phyloP scores from a whole-genome alignment of 441 rosid genomes.

The Croton setiger region DNA sequence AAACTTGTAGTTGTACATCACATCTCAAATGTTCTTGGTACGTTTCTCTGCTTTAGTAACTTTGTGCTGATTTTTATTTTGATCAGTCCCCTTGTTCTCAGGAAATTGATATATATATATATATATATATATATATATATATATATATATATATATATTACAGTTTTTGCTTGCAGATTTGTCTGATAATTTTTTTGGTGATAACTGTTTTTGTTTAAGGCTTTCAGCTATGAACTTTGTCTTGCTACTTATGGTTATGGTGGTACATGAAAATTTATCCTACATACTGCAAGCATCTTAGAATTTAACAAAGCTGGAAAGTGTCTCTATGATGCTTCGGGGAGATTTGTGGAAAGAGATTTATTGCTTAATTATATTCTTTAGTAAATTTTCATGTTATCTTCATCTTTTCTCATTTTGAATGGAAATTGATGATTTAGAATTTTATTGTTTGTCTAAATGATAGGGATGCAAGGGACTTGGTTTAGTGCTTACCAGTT shows the following conservation, averaged over 20 bases:
- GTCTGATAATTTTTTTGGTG: background rate
- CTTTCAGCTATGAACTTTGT: background rate
- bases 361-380: background rate
- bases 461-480: background rate
- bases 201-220: background rate
- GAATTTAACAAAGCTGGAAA: background rate
- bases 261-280: background rate
- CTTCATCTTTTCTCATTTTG: background rate
- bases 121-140: no score
- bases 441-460: background rate
- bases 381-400: background rate
- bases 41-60: slow-evolving; percentile 4
- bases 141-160: no score
- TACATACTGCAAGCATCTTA: background rate
- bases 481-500: background rate
- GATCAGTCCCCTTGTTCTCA: background rate
- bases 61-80: background rate
- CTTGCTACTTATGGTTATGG: background rate
- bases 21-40: slow-evolving; percentile 85
- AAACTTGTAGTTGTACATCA: slow-evolving; percentile 80
- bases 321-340: background rate
- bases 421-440: background rate
- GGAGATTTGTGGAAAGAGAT: background rate
- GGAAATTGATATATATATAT: slow-evolving; percentile 7
- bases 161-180: background rate